Conservation (phyloP, 2,329 filamentous ascomycete species). For the Cladorrhinum sp. region DNA sequence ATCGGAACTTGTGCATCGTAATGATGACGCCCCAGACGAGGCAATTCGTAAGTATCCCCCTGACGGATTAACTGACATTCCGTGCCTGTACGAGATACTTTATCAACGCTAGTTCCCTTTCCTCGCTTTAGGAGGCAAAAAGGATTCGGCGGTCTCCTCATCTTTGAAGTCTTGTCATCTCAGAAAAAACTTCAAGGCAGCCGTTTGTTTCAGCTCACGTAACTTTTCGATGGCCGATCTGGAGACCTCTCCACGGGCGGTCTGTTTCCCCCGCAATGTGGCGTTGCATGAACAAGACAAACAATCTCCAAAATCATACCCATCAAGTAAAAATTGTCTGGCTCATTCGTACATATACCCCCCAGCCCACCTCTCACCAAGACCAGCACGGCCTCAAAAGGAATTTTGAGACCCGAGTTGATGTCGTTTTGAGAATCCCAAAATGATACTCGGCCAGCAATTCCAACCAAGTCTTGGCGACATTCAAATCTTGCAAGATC, state of each 20-base stretch:
- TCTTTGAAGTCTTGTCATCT: not conserved
- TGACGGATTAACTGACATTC: not conserved
- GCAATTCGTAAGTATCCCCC: not conserved
- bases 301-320: no score
- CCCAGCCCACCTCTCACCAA: no score
- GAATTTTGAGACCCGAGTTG: no score
- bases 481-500: not conserved
- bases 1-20: not conserved
- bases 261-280: not conserved
- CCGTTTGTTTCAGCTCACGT: not conserved
- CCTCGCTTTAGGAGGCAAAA: not conserved
- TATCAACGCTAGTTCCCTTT: not conserved
- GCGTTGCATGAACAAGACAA: not conserved
- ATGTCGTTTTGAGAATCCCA: no score
- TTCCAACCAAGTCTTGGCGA: not conserved
- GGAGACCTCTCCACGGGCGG: not conserved
- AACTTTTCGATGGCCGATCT: not conserved
- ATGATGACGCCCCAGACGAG: not conserved
- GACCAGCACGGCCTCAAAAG: no score
- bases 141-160: not conserved
- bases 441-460: no score
- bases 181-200: not conserved
- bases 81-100: not conserved
- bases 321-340: no score
- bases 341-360: not conserved